Evolutionary conservation across 768 basidiomycete species (phyloP).

Genomic region (Epithele typhae): DNA sequence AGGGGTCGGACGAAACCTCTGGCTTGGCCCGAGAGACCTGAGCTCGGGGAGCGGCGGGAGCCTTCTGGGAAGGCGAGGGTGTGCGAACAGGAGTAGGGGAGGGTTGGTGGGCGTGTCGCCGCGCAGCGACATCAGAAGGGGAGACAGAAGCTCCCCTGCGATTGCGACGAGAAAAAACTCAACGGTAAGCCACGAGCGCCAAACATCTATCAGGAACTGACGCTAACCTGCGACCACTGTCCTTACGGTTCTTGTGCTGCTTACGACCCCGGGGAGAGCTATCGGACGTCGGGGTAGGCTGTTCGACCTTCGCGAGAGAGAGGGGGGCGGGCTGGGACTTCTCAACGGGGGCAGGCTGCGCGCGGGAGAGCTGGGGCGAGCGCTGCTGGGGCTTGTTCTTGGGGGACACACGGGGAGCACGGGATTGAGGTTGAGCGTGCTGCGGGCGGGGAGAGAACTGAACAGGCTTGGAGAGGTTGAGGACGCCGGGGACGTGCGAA

Average conservation of each 20-base stretch:
- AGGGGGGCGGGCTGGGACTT: slow-evolving; percentile 26
- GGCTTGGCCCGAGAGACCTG: slow-evolving; percentile 14
- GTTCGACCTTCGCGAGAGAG: slow-evolving; percentile 15
- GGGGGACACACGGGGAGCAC: slow-evolving; percentile 32
- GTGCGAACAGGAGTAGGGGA: slow-evolving; percentile 43
- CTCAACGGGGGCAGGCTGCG: slow-evolving; percentile 23
- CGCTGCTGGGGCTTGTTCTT: slow-evolving; percentile 31
- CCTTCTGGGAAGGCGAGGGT: slow-evolving; percentile 74
- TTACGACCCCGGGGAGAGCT: slow-evolving; percentile 30
- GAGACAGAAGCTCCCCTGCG: slow-evolving; percentile 44
- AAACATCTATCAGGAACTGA: slow-evolving; percentile 13
- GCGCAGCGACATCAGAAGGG: slow-evolving; percentile 35
- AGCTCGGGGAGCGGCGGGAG: slow-evolving; percentile 22
- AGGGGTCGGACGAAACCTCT: slow-evolving; percentile 38
- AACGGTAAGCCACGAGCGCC: slow-evolving; percentile 24
- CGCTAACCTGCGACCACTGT: slow-evolving; percentile 37
- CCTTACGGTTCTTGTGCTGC: slow-evolving; percentile 38
- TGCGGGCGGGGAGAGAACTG: slow-evolving; percentile 31
- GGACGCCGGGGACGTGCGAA: slow-evolving; percentile 68
- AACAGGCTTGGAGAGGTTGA: slow-evolving; percentile 60
- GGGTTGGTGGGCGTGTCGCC: slow-evolving; percentile 57
- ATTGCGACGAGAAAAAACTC: neutral
- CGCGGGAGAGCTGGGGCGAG: slow-evolving; percentile 24
- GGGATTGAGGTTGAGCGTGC: slow-evolving; percentile 31
- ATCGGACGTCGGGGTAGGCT: slow-evolving; percentile 15